Evolutionary conservation across 345 rosid species (phyloP).

Genomic region (Eucalyptus urophylla): DNA sequence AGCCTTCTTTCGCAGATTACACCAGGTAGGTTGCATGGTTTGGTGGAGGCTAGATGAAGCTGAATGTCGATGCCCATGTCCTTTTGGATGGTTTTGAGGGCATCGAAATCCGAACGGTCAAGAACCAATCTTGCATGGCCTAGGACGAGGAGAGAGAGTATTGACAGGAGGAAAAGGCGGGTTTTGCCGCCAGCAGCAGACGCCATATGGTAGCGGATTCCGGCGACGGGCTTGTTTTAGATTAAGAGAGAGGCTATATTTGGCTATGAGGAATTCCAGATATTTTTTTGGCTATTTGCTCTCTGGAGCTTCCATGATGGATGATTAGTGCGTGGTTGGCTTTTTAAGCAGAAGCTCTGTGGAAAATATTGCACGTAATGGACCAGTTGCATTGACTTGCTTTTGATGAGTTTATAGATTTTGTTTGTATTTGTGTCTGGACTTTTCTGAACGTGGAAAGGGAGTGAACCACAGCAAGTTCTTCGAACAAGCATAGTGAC

Average conservation of each 20-base stretch:
- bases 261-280: background rate
- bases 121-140: constrained; percentile 30
- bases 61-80: constrained; percentile 40
- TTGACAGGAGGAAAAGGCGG: constrained; percentile 12
- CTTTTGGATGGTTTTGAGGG: constrained; percentile 30
- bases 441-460: background rate
- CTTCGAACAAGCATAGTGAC: background rate
- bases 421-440: background rate
- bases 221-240: background rate
- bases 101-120: constrained; percentile 40
- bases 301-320: background rate
- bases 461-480: background rate
- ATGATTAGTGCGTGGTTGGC: background rate
- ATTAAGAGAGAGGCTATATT: background rate
- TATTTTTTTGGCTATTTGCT: background rate
- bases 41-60: constrained; percentile 6
- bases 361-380: background rate
- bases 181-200: background rate
- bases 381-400: background rate
- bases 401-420: background rate
- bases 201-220: constrained; percentile 12
- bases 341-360: background rate
- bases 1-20: constrained; percentile 69
- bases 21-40: constrained; percentile 32
- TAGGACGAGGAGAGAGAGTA: constrained; percentile 25